Evolutionary conservation across 768 basidiomycete species (phyloP), one percentile per base, ranked within the genome.

Genomic region (Suillus cothurnatus): DNA sequence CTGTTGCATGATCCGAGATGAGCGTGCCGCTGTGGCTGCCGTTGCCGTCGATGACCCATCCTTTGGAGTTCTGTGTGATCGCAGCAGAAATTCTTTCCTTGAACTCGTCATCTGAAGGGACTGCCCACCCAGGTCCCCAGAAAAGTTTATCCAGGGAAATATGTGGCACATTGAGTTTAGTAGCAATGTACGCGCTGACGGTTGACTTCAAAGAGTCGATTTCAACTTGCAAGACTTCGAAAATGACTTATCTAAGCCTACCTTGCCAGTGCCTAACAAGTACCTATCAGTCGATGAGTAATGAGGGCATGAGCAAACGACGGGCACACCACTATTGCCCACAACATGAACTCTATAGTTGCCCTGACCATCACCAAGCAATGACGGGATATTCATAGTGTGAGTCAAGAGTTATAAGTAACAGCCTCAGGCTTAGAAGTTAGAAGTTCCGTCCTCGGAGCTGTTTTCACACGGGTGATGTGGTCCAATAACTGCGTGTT

Each of bases 11-110:
- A 4, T 81, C 76, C 0, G 72, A 67, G 6, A 84, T 71, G 2
- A 85, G 62, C 3, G 65, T 66, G 1, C 77, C 81, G 15, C 78
- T 69, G 0, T 19, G 60, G 0, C 19, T 38, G 68, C 82, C 88
- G 59, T 81, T 74, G 6, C 87, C 87, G 49, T 88, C 86, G 2
- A 84, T 72, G 8, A 88, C 78, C 86, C 87, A 88, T 1, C 85
- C 85, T 38, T 17, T 49, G 7, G 52, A 19, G 80, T 73, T 6
- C 72, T 78, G 21, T 49, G 70, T 61, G 66, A 71, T 60, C 77
- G 79, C 32, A 17, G 52, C 34, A 26, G 49, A 4, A 19, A 78
- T 64, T 19, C 56, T 49, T 23, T 65, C 69, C 43, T 32, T 66
- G 38, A 77, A 70, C 39, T 78, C 77, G 0, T 75, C 71, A 7